These are phyloP conservation scores for Vigna hirtella DNA, from an alignment of 306 rosid species.

Conservation along the genomic window DNA sequence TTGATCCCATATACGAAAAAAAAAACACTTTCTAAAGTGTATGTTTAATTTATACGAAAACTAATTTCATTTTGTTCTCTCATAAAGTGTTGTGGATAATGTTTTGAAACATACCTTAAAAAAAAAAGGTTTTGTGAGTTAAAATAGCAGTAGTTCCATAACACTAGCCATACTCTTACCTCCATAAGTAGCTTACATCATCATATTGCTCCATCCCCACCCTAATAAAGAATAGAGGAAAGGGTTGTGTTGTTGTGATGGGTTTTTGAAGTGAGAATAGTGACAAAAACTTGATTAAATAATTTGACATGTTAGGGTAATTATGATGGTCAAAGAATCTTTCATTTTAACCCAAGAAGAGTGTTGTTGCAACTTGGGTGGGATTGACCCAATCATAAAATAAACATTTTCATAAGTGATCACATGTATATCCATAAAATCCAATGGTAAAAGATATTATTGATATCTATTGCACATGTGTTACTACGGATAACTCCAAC, in stretches of 20 bases:
- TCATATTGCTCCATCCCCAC: constrained; percentile 9
- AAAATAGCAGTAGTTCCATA: neutral
- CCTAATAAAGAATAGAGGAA: constrained; percentile 3
- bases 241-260: constrained; percentile 36
- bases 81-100: too few species aligned
- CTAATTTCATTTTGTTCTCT: too few species aligned
- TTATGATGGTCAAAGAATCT: constrained; percentile 59
- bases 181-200: constrained; percentile 30
- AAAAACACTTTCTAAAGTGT: too few species aligned
- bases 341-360: constrained; percentile 42
- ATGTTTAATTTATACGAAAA: too few species aligned
- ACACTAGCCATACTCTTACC: constrained; percentile 24
- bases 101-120: too few species aligned
- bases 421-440: constrained; percentile 33
- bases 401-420: neutral
- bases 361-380: constrained; percentile 49
- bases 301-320: constrained; percentile 52
- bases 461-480: constrained; percentile 4
- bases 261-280: constrained; percentile 42
- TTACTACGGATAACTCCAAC: neutral
- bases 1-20: too few species aligned
- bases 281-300: constrained; percentile 43
- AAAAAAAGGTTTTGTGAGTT: too few species aligned
- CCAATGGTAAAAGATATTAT: constrained; percentile 16
- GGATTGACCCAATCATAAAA: constrained; percentile 68